Percentiles rank a stretch among this genome's conserved stretches.
These are phyloP conservation scores for Syzygium grande DNA, from an alignment of 345 rosid species.

Conservation along the genomic window DNA sequence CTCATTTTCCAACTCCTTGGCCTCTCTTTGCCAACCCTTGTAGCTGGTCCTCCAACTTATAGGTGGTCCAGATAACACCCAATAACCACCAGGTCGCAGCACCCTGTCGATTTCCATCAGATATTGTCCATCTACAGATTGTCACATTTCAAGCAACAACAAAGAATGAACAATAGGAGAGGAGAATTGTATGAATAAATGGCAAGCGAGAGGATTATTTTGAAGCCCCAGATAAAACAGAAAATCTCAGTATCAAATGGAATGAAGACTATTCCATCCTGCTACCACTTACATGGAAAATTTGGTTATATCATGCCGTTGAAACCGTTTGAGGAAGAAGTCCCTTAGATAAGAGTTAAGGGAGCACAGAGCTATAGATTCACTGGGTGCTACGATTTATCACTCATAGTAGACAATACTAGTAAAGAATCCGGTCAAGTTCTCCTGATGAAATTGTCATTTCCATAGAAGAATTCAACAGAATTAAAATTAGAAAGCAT, in stretches of 20 bases:
- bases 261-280: not conserved
- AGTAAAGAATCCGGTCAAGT: not conserved
- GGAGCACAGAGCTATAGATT: not conserved
- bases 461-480: not conserved
- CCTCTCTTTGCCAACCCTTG: conserved; percentile 35
- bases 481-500: not conserved
- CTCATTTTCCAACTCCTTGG: conserved; percentile 35
- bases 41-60: conserved; percentile 34
- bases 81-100: conserved; percentile 61
- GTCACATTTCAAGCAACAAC: not conserved
- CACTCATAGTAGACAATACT: not conserved
- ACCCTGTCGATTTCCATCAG: conserved; percentile 67
- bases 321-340: not conserved
- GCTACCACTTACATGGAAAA: not conserved
- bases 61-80: conserved; percentile 71
- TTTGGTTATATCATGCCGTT: not conserved
- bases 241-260: not conserved
- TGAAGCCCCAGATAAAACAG: not conserved
- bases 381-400: not conserved
- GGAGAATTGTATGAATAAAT: not conserved
- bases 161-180: not conserved
- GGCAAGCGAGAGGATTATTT: not conserved
- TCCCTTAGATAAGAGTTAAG: not conserved
- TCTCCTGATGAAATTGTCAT: not conserved
- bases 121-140: conserved; percentile 49